Conservation (phyloP, 139 green algal genomes). For the Nannochloris sp. region DNA sequence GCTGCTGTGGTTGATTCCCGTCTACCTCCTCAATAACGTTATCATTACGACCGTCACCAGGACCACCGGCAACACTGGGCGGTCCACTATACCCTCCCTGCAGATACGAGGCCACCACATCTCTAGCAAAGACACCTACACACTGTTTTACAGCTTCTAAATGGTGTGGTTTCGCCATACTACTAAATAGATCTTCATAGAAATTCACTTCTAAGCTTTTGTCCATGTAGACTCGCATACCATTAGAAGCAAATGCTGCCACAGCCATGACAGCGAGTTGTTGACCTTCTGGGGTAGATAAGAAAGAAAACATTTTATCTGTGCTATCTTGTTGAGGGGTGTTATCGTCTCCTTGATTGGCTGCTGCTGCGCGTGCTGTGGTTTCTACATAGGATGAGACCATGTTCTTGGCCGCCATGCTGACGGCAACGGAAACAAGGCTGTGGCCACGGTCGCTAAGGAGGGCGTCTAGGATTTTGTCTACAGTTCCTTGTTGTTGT, state of each 20-base stretch:
- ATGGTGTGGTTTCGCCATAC: conserved; percentile 25
- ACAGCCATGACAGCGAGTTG: conserved; percentile 12
- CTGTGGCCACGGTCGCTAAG: conserved; percentile 25
- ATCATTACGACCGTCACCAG: background rate
- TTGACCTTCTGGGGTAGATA: conserved; percentile 3
- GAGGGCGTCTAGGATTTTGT: conserved; percentile 29
- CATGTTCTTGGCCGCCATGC: conserved; percentile 28
- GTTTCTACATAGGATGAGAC: conserved; percentile 15
- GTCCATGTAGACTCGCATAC: conserved; percentile 28
- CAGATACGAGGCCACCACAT: conserved; percentile 13
- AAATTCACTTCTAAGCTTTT: conserved; percentile 29
- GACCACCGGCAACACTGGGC: background rate
- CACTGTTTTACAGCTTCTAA: conserved; percentile 21
- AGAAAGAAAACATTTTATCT: conserved; percentile 18
- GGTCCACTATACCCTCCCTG: background rate
- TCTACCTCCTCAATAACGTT: background rate
- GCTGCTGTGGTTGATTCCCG: background rate
- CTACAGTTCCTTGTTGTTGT: background rate
- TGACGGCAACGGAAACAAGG: conserved; percentile 37
- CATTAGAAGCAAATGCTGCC: conserved; percentile 10
- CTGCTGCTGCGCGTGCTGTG: background rate
- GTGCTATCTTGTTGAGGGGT: background rate
- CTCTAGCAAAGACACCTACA: conserved; percentile 18
- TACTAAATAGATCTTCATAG: conserved; percentile 27
- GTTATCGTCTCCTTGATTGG: background rate